Percentiles rank a stretch among this genome's conserved stretches.
These are phyloP conservation scores for Arachnomyces sp. DNA, from an alignment of 2,329 filamentous ascomycete genomes.

Conservation along the genomic window DNA sequence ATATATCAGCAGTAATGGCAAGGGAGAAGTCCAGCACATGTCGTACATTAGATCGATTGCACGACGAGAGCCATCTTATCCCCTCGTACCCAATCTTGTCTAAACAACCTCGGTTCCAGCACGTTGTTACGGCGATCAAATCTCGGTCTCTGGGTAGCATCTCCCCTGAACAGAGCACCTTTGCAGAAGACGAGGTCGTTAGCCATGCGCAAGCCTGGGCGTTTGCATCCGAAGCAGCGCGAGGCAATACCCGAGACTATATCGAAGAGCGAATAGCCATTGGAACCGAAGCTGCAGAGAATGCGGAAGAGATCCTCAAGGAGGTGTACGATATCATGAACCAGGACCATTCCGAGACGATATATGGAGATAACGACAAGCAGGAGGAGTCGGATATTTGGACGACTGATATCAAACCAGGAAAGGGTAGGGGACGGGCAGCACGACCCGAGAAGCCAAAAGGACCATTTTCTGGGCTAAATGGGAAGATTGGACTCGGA, in stretches of 20 bases:
- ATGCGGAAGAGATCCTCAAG: constrained; percentile 22
- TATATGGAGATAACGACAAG: constrained; percentile 12
- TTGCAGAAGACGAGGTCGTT: constrained; percentile 24
- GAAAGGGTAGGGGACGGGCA: constrained; percentile 12
- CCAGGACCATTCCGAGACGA: constrained; percentile 24
- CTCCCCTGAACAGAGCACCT: constrained; percentile 11
- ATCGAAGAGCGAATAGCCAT: constrained; percentile 25
- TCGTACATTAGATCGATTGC: constrained; percentile 31
- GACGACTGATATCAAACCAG: constrained; percentile 22
- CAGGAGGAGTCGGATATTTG: constrained; percentile 22
- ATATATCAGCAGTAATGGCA: constrained; percentile 27
- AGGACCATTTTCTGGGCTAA: constrained; percentile 30
- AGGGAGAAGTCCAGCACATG: constrained; percentile 31
- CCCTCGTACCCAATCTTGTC: constrained; percentile 32
- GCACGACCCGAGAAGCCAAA: constrained; percentile 18
- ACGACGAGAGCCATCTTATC: constrained; percentile 36
- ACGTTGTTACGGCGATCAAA: constrained; percentile 21
- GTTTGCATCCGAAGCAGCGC: constrained; percentile 30
- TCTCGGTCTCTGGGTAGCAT: constrained; percentile 12
- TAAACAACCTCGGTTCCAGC: constrained; percentile 29
- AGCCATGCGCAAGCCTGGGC: constrained; percentile 31
- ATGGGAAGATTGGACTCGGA: constrained; percentile 24
- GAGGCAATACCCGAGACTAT: constrained; percentile 22
- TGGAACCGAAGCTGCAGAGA: constrained; percentile 23
- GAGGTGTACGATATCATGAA: constrained; percentile 27